Evolutionary conservation across 2,329 filamentous ascomycete genomes (phyloP).

Genomic region (Cyphellophora attinorum): DNA sequence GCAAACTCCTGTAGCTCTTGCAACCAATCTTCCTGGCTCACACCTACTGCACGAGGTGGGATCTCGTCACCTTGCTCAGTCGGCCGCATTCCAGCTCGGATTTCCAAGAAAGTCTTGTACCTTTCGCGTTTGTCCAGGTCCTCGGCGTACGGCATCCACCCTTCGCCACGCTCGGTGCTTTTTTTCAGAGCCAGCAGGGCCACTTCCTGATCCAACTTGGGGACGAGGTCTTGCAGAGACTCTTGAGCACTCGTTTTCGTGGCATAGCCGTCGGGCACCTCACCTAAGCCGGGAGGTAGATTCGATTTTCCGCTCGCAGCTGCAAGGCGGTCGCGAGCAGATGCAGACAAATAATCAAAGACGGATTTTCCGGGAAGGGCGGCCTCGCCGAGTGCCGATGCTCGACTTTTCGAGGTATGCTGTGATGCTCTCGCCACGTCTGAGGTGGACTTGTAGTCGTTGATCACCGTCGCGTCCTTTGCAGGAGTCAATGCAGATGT

Average conservation of each 20-base stretch:
- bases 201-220: slow-evolving; percentile 55
- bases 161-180: slow-evolving; percentile 38
- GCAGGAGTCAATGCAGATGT: slow-evolving; percentile 44
- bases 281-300: slow-evolving; percentile 67
- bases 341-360: slow-evolving; percentile 80
- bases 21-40: slow-evolving; percentile 62
- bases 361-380: slow-evolving; percentile 84
- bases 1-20: slow-evolving; percentile 73
- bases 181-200: slow-evolving; percentile 60
- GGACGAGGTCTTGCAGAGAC: slow-evolving; percentile 30
- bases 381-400: slow-evolving; percentile 69
- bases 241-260: slow-evolving; percentile 18
- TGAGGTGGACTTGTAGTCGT: slow-evolving; percentile 34
- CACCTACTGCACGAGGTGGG: slow-evolving; percentile 44
- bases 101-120: slow-evolving; percentile 73
- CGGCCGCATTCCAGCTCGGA: slow-evolving; percentile 51
- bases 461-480: slow-evolving; percentile 20
- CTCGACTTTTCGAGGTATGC: slow-evolving; percentile 66
- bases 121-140: slow-evolving; percentile 69
- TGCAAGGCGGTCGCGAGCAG: slow-evolving; percentile 67
- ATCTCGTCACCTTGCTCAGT: slow-evolving; percentile 33
- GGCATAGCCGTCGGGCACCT: slow-evolving; percentile 49
- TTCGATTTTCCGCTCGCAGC: slow-evolving; percentile 64
- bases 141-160: slow-evolving; percentile 76
- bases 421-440: slow-evolving; percentile 62